These are phyloP conservation scores for Leptographium procerum DNA, from an alignment of 2,329 filamentous ascomycete species.

Conservation along the genomic window DNA sequence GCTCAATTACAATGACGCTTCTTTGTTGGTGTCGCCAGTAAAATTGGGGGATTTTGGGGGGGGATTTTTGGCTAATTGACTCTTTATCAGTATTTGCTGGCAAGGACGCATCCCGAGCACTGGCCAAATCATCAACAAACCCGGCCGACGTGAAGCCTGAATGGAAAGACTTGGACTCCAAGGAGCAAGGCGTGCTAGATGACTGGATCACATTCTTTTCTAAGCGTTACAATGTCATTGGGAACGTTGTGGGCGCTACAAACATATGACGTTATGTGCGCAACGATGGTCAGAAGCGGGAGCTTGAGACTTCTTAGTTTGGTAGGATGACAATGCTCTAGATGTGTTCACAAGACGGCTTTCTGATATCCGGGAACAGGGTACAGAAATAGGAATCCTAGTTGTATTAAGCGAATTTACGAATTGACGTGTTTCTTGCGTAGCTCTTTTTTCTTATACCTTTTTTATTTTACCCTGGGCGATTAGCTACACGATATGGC, in stretches of 20 bases:
- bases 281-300: neutral
- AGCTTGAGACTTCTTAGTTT: neutral
- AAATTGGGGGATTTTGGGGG: too few species aligned
- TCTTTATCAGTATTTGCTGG: constrained; percentile 69
- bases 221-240: constrained; percentile 90
- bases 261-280: constrained; percentile 32
- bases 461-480: neutral
- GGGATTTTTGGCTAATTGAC: neutral
- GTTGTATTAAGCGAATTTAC: neutral
- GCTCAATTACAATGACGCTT: neutral
- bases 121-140: constrained; percentile 80
- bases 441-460: too few species aligned
- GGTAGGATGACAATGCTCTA: neutral
- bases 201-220: constrained; percentile 97
- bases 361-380: neutral
- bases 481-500: neutral
- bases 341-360: neutral
- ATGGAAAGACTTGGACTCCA: constrained; percentile 72
- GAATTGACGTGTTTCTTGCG: neutral
- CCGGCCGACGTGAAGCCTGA: constrained; percentile 70
- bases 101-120: constrained; percentile 86
- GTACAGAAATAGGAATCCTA: neutral
- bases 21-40: too few species aligned
- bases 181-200: constrained; percentile 72
- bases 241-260: constrained; percentile 49